phyloP scores from a whole-genome alignment of 805 yeast genomes.

The Sugiyamaella marilandica region DNA sequence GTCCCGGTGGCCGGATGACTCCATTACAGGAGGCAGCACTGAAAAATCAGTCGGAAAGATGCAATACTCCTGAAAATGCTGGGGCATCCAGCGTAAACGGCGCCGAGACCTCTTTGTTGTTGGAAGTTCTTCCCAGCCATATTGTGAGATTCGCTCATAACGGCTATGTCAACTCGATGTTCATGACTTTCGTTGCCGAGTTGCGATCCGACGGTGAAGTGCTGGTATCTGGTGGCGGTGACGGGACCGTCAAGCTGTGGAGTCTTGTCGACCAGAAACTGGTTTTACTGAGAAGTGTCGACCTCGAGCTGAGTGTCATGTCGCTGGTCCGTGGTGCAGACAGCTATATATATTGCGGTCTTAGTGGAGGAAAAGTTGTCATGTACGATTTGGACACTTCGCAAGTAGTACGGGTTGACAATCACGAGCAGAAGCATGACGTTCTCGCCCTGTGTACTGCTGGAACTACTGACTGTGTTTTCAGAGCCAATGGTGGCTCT shows the following conservation, averaged over 20 bases:
- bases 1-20: conserved; percentile 62
- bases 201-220: conserved; percentile 29
- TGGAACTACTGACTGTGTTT: conserved; percentile 51
- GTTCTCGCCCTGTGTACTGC: conserved; percentile 51
- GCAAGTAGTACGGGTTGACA: conserved; percentile 47
- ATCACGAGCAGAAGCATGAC: conserved; percentile 41
- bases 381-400: conserved; percentile 84
- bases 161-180: conserved; percentile 79
- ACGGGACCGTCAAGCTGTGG: conserved; percentile 85
- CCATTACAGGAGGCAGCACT: conserved; percentile 29
- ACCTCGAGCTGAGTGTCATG: conserved; percentile 58
- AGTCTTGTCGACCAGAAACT: conserved; percentile 33
- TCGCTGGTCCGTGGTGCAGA: conserved; percentile 53
- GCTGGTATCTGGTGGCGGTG: conserved; percentile 80
- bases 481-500: conserved; percentile 53
- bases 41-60: background rate
- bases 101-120: conserved; percentile 8
- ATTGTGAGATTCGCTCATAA: conserved; percentile 80
- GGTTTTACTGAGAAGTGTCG: conserved; percentile 37
- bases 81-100: background rate
- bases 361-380: conserved; percentile 66
- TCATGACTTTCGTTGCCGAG: conserved; percentile 22
- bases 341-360: conserved; percentile 77
- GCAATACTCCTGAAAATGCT: background rate
- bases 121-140: conserved; percentile 60